A percentile compares a stretch with the other conserved stretches of the same genome.
Conservation (phyloP, 164 flowering plant species). For the Berberis vulgaris region DNA sequence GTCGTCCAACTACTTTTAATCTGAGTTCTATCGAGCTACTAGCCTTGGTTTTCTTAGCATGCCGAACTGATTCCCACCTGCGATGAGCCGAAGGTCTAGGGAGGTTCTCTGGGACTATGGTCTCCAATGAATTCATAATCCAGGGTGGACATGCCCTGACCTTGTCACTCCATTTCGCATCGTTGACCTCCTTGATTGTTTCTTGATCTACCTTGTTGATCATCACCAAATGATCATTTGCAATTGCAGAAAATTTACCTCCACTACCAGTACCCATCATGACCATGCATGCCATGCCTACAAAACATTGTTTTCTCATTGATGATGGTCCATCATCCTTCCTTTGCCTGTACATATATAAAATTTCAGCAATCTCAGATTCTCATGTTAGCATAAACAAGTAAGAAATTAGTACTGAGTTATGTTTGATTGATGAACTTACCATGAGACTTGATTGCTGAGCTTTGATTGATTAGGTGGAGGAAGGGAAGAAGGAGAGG, state of each 20-base stretch:
- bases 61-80: constrained; percentile 19
- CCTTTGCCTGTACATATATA: constrained; percentile 2
- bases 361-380: no score
- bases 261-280: constrained; percentile 6
- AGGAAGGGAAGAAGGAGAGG: neutral
- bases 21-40: neutral
- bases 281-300: constrained; percentile 18
- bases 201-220: neutral
- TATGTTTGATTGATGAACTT: neutral
- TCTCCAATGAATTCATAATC: constrained; percentile 32
- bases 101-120: constrained; percentile 46
- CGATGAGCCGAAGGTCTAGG: constrained; percentile 35
- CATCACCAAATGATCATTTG: neutral
- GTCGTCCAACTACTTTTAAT: neutral
- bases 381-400: no score
- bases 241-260: constrained; percentile 2
- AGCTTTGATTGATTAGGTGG: constrained; percentile 1
- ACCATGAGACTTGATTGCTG: constrained; percentile 5
- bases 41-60: constrained; percentile 1
- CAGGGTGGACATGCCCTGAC: constrained; percentile 33
- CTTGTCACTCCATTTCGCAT: constrained; percentile 34
- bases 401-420: neutral
- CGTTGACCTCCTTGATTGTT: neutral
- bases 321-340: constrained; percentile 1
- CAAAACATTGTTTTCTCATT: constrained; percentile 15